Evolutionary conservation across 305 asterid genomes (phyloP), one percentile per base, ranked within the genome.

Genomic region (Solanum chacoense): DNA sequence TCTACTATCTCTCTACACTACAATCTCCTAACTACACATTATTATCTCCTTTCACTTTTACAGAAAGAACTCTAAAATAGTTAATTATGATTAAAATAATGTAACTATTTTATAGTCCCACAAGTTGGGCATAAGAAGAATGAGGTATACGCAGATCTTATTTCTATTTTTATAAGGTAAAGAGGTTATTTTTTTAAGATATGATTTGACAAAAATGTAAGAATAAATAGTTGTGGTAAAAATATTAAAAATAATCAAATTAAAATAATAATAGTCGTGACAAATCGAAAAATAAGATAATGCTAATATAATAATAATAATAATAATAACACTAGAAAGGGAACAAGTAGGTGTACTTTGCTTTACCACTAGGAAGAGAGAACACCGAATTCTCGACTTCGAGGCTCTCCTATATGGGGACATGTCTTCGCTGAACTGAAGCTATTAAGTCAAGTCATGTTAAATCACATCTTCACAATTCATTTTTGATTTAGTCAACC

Each of bases 241-340:
- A 63, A 63, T n/a, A 65, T n/a, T 65, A 1, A 5, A 65, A 5
- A 65, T 65, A 65, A 12, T 26, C 20, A 69, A 26, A 11, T 8
- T 1, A 5, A 35, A 4, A 24, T 10, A n/a, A 67, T 0, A n/a
- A 0, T 2, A 24, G 2, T 59, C 6, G 0, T 59, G 11, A 3
- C 69, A 59, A 7, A 50, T 50, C 22, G 1, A 50, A 50, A 22
- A 63, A 63, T 63, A 63, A 63, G 28, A 67, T 29, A 7, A 29
- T 29, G 20, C 35, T 71, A 28, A 0, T 7, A 40, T 40, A 11
- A 42, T 42, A 42, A 42, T 50, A 45, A 45, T 45, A 45, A 45
- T 45, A 50, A 50, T 45, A 45, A 45, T 14, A 55, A 55, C 5
- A 55, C 26, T 55, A 55, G 5, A 55, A 55, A 18, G 5, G 24